phyloP scores from a whole-genome alignment of 2,329 filamentous ascomycete species.

The Tricladium varicosporioides region DNA sequence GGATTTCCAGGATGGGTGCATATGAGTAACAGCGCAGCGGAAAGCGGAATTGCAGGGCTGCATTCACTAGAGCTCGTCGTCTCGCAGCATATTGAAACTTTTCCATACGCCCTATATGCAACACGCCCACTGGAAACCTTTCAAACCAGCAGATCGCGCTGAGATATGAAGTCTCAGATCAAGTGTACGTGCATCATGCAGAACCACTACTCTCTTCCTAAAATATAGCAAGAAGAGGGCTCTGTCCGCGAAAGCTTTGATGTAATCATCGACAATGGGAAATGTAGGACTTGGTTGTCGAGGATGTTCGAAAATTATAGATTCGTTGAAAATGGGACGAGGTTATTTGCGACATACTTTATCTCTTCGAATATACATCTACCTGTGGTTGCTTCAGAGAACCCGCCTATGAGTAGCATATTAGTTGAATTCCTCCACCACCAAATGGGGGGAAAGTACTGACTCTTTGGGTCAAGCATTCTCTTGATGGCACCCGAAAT shows the following conservation, averaged over 20 bases:
- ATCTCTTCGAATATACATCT: constrained; percentile 70
- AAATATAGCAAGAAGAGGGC: constrained; percentile 23
- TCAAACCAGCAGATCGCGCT: background rate
- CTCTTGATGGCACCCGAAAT: constrained; percentile 70
- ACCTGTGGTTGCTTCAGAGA: constrained; percentile 62
- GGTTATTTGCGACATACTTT: constrained; percentile 52
- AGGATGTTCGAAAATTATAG: no score
- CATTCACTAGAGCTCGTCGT: background rate
- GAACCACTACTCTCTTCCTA: constrained; percentile 26
- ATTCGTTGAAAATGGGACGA: background rate
- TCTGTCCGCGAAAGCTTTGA: constrained; percentile 32
- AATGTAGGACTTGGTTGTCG: background rate
- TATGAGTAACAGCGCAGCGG: background rate
- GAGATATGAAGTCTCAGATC: constrained; percentile 50
- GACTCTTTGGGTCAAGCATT: constrained; percentile 71
- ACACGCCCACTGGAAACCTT: background rate
- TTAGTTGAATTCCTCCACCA: background rate
- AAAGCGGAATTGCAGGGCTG: background rate
- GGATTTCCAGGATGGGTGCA: background rate
- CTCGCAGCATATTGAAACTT: constrained; percentile 2
- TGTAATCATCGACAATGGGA: constrained; percentile 33
- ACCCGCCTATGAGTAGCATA: constrained; percentile 48
- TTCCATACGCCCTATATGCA: constrained; percentile 4
- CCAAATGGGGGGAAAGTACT: constrained; percentile 24
- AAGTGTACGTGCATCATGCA: constrained; percentile 56